A percentile compares a stretch with the other conserved stretches of the same genome.
phyloP scores from a whole-genome alignment of 2,329 filamentous ascomycete genomes.

The Fusarium virguliforme region DNA sequence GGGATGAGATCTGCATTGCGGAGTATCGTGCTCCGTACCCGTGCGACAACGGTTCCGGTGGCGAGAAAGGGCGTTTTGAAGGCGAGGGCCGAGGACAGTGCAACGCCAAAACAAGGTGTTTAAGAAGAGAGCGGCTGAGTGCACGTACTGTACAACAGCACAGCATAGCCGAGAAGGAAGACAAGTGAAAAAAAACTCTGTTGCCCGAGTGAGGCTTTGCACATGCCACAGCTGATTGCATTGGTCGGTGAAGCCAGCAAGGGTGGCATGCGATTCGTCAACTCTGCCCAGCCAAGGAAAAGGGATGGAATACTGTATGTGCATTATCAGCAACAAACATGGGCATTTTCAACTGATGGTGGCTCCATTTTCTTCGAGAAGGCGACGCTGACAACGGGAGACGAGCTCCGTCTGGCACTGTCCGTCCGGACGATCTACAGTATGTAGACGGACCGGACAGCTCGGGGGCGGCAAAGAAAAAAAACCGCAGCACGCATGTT shows the following conservation, averaged over 20 bases:
- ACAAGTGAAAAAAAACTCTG: not conserved
- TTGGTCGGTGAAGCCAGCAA: not conserved
- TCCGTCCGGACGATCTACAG: not conserved
- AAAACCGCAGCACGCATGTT: not conserved
- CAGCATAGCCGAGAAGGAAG: slow-evolving; percentile 5
- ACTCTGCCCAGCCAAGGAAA: not conserved
- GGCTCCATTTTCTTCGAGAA: slow-evolving; percentile 4
- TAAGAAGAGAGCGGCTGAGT: slow-evolving; percentile 2
- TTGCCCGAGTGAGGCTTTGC: slow-evolving; percentile 16
- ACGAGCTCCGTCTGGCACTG: not conserved
- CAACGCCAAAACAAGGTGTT: slow-evolving; percentile 1
- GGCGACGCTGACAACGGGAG: slow-evolving; percentile 7
- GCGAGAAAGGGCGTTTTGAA: not conserved
- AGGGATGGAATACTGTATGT: not conserved
- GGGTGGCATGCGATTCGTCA: not conserved
- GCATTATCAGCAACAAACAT: slow-evolving; percentile 2
- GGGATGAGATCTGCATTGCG: not conserved
- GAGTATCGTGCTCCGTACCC: not conserved
- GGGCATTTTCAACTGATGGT: not conserved
- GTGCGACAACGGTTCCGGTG: slow-evolving; percentile 1
- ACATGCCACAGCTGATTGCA: not conserved
- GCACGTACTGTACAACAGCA: slow-evolving; percentile 1
- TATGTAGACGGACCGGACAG: not conserved
- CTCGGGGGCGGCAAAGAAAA: slow-evolving; percentile 20
- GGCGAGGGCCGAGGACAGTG: not conserved